Percentiles rank a stretch among this genome's conserved stretches.
These are phyloP conservation scores for Microsporum canis DNA, from an alignment of 2,329 filamentous ascomycete genomes.

Conservation along the genomic window DNA sequence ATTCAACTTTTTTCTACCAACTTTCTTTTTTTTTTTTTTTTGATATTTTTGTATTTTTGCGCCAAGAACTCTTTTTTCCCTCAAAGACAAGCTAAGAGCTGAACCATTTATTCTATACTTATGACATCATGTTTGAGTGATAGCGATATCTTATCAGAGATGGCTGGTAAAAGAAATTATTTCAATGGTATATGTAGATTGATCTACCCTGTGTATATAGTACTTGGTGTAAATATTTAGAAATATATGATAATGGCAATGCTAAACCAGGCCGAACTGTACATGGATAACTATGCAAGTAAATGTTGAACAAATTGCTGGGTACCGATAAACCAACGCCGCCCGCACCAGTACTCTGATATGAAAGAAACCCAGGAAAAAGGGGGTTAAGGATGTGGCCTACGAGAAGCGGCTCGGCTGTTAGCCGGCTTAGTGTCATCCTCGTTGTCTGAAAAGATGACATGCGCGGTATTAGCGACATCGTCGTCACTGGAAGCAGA, in stretches of 20 bases:
- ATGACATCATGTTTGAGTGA: not conserved
- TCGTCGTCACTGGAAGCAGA: constrained; percentile 11
- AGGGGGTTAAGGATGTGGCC: not conserved
- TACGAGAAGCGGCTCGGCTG: not conserved
- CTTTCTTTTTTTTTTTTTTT: not conserved
- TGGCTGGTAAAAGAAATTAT: not conserved
- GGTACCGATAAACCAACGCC: not conserved
- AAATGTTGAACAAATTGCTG: not conserved
- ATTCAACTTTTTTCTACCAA: not conserved
- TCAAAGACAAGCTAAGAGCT: not conserved
- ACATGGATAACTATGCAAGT: not conserved
- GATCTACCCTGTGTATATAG: not conserved
- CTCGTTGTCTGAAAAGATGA: constrained; percentile 23
- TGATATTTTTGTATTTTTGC: not conserved
- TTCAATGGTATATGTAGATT: not conserved
- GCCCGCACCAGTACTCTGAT: not conserved
- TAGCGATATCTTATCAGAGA: not conserved
- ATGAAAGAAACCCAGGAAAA: not conserved
- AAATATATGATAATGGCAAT: not conserved
- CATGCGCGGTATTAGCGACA: constrained; percentile 13
- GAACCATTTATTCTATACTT: too few relatives aligned
- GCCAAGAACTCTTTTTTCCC: not conserved
- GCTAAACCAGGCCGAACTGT: not conserved
- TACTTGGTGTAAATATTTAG: not conserved
- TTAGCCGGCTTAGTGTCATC: not conserved